Conservation (phyloP, 106 monocot genomes). For the Ottelia alismoides region DNA sequence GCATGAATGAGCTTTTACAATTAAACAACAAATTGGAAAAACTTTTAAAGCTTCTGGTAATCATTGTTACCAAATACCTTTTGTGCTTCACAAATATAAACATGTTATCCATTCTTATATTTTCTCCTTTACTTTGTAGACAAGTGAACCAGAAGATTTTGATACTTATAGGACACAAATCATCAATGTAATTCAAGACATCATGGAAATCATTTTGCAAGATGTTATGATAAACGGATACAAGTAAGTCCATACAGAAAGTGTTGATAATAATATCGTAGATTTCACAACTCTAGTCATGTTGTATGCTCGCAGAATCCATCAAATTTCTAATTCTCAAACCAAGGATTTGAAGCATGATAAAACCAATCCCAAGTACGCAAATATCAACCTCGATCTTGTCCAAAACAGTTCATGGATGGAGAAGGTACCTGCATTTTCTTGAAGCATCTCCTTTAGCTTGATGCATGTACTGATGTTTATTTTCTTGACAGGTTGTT, state of each 20-base stretch:
- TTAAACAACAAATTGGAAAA: conserved; percentile 79
- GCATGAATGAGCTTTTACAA: conserved; percentile 72
- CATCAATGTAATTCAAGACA: conserved; percentile 90
- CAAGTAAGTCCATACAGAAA: conserved; percentile 19
- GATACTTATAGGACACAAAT: conserved; percentile 50
- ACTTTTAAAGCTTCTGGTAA: conserved; percentile 71
- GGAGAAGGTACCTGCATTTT: conserved; percentile 52
- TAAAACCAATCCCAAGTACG: conserved; percentile 30
- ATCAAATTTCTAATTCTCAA: conserved; percentile 12
- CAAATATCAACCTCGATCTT: conserved; percentile 51
- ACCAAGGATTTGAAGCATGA: conserved; percentile 12
- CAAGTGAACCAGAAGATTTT: conserved; percentile 34
- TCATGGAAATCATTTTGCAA: conserved; percentile 84
- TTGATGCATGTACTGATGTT: background rate
- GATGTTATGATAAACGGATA: conserved; percentile 63
- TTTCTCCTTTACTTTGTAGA: background rate
- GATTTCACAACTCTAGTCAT: too few relatives aligned
- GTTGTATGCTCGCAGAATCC: conserved; percentile 7
- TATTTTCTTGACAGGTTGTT: conserved; percentile 39
- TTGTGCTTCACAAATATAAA: background rate
- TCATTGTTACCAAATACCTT: background rate
- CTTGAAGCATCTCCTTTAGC: background rate
- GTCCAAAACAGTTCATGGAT: conserved; percentile 39
- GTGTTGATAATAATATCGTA: background rate
- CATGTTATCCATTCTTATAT: background rate